phyloP scores from a whole-genome alignment of 345 rosid species.

The Turnera subulata region DNA sequence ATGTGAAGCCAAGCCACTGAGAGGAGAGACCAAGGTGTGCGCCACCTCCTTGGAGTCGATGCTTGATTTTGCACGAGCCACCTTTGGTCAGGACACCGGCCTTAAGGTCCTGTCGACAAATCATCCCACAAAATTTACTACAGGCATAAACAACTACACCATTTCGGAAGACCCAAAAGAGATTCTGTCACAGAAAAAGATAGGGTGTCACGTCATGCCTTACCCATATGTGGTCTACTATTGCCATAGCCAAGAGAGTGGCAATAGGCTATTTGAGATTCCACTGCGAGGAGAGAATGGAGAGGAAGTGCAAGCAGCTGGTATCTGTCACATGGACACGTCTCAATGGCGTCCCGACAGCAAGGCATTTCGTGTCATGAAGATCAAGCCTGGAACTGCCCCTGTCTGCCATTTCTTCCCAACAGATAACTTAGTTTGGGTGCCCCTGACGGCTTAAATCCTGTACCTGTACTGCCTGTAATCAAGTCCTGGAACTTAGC shows the following conservation, averaged over 20 bases:
- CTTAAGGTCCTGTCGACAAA: conserved; percentile 41
- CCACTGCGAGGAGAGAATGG: conserved; percentile 46
- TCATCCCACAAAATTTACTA: conserved; percentile 3
- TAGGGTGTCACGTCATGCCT: conserved; percentile 64
- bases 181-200: conserved; percentile 25
- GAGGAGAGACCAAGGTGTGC: conserved; percentile 55
- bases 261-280: conserved; percentile 36
- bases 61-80: conserved; percentile 42
- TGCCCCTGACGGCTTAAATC: neutral
- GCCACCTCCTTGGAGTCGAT: conserved; percentile 66
- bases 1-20: conserved; percentile 40
- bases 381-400: conserved; percentile 43
- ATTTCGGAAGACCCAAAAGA: conserved; percentile 31
- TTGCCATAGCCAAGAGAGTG: conserved; percentile 53
- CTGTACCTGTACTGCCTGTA: no score
- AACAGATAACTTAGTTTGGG: conserved; percentile 32
- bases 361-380: conserved; percentile 53
- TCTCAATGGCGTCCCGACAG: conserved; percentile 60
- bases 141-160: conserved; percentile 43
- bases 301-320: conserved; percentile 43
- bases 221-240: conserved; percentile 65
- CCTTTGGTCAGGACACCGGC: conserved; percentile 33
- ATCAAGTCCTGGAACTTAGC: no score
- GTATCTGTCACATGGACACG: conserved; percentile 78
- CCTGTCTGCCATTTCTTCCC: conserved; percentile 82